Percentiles rank a stretch among this genome's conserved stretches.
Evolutionary conservation across 169 alveolate species (phyloP).

Genomic region (Cytauxzoon felis): DNA sequence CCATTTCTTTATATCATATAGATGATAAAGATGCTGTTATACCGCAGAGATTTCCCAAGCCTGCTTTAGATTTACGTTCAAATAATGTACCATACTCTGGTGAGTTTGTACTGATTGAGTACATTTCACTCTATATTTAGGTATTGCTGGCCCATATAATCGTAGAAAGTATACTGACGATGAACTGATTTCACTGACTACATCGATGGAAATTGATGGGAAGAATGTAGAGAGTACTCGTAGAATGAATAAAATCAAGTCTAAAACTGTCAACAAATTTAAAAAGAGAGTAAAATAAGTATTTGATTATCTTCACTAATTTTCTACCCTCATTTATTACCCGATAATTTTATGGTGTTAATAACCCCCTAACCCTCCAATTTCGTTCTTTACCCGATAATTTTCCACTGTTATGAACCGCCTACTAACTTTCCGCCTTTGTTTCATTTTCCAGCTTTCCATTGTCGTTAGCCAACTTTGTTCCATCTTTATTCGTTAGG

Average conservation of each 20-base stretch:
- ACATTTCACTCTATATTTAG: constrained; percentile 14
- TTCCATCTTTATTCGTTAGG: constrained; percentile 44
- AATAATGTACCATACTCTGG: constrained; percentile 76
- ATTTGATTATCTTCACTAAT: not conserved
- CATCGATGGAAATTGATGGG: too few species aligned
- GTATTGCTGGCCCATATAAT: constrained; percentile 66
- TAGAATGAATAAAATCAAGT: constrained; percentile 56
- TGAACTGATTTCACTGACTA: too few species aligned
- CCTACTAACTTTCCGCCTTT: not conserved
- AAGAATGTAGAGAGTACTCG: constrained; percentile 61
- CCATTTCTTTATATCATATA: not conserved
- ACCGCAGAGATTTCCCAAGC: constrained; percentile 65
- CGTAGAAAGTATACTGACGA: constrained; percentile 63
- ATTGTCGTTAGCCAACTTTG: constrained; percentile 28
- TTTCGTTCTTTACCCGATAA: not conserved
- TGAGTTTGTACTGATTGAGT: constrained; percentile 4
- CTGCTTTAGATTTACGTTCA: constrained; percentile 72
- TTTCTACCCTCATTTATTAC: too few species aligned
- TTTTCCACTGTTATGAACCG: not conserved
- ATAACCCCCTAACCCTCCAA: not conserved
- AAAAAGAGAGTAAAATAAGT: not conserved
- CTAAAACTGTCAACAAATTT: constrained; percentile 10
- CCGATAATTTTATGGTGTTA: not conserved
- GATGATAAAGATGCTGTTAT: constrained; percentile 49
- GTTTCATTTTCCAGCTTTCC: not conserved